phyloP scores from a whole-genome alignment of 345 rosid genomes.

The Eucalyptus globulus region DNA sequence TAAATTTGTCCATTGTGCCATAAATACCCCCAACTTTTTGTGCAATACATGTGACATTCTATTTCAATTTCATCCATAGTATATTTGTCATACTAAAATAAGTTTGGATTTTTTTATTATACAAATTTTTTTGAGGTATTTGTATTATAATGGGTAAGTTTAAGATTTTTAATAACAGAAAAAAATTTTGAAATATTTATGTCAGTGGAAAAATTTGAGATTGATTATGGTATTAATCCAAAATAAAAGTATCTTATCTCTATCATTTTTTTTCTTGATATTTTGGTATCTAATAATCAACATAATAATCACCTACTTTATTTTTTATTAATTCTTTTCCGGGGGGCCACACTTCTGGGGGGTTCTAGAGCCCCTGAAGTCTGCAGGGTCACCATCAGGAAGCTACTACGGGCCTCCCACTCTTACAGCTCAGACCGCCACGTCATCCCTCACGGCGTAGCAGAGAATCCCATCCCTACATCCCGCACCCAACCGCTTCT shows the following conservation, averaged over 20 bases:
- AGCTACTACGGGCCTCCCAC: neutral
- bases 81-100: no score
- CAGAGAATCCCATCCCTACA: neutral
- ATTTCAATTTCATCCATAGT: no score
- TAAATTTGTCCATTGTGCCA: rapidly evolving
- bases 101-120: no score
- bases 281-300: neutral
- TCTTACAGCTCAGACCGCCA: neutral
- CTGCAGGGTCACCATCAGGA: neutral
- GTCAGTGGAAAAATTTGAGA: no score
- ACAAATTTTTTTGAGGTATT: no score
- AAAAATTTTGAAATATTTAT: no score
- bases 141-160: no score
- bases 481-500: neutral
- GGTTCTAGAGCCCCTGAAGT: neutral
- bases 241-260: neutral
- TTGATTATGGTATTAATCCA: no score
- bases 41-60: no score
- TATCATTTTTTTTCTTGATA: neutral
- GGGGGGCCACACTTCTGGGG: neutral
- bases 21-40: rapidly evolving
- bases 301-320: neutral
- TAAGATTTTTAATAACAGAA: no score
- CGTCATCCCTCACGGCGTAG: neutral
- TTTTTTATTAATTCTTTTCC: neutral